These are phyloP conservation scores for Aspergillus novofumigatus DNA, from an alignment of 2,329 filamentous ascomycete genomes.

Conservation along the genomic window DNA sequence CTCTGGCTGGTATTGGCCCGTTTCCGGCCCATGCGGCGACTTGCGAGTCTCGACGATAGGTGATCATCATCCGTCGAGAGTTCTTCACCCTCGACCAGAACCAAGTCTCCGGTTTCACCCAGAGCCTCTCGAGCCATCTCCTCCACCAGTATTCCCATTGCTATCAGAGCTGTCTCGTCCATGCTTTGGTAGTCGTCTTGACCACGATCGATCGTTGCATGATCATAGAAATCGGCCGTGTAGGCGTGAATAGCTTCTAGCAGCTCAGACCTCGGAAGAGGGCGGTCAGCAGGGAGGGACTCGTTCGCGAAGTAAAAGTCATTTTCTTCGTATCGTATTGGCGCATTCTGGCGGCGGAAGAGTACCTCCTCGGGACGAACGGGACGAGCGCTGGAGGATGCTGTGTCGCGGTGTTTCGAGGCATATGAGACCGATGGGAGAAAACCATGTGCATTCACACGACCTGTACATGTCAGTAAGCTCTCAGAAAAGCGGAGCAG, in stretches of 20 bases:
- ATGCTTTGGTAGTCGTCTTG: slow-evolving; percentile 48
- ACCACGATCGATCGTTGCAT: slow-evolving; percentile 29
- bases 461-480: slow-evolving; percentile 33
- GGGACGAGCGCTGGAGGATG: slow-evolving; percentile 33
- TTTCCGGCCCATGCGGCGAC: slow-evolving; percentile 14
- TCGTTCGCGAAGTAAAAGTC: slow-evolving; percentile 54
- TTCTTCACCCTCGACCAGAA: slow-evolving; percentile 49
- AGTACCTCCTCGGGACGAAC: slow-evolving; percentile 57
- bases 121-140: slow-evolving; percentile 51
- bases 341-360: slow-evolving; percentile 50
- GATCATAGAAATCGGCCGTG: slow-evolving; percentile 52
- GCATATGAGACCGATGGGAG: slow-evolving; percentile 16
- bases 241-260: slow-evolving; percentile 56
- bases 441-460: slow-evolving; percentile 42
- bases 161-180: slow-evolving; percentile 60
- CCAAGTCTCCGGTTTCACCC: slow-evolving; percentile 56
- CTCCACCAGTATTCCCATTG: slow-evolving; percentile 58
- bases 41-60: background rate
- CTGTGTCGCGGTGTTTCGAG: slow-evolving; percentile 31
- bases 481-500: background rate
- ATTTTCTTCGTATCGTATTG: slow-evolving; percentile 49
- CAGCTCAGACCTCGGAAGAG: slow-evolving; percentile 54
- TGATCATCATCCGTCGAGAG: slow-evolving; percentile 20
- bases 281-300: slow-evolving; percentile 33
- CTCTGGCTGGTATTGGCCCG: slow-evolving; percentile 17